Evolutionary conservation across 805 yeast genomes (phyloP).

Genomic region (Kluyveromyces starmeri): DNA sequence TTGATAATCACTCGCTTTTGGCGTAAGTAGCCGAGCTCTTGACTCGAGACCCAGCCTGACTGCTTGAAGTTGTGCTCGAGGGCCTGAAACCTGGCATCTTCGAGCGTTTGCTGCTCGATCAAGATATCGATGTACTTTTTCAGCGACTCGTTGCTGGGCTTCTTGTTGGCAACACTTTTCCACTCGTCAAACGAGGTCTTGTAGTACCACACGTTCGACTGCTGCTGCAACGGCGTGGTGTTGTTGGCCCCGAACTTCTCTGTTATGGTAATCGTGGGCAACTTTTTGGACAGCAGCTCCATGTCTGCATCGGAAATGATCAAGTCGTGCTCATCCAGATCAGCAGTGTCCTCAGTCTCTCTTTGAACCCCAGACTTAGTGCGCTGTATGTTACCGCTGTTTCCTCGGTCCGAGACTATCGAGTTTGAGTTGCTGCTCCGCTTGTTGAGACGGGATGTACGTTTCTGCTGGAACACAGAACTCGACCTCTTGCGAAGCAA

Average conservation of each 20-base stretch:
- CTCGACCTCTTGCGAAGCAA: slow-evolving; percentile 2
- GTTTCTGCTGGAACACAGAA: slow-evolving; percentile 2
- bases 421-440: slow-evolving; percentile 4
- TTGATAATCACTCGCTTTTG: slow-evolving; percentile 22
- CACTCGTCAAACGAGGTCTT: slow-evolving; percentile 10
- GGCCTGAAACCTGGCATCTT: slow-evolving; percentile 21
- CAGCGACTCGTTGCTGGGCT: slow-evolving; percentile 15
- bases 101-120: slow-evolving; percentile 20
- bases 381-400: slow-evolving; percentile 1
- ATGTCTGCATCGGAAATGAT: slow-evolving; percentile 9
- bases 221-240: slow-evolving; percentile 14
- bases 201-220: slow-evolving; percentile 18
- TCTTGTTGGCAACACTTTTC: neutral
- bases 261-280: slow-evolving; percentile 21
- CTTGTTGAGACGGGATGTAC: neutral
- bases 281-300: slow-evolving; percentile 15
- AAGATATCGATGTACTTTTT: slow-evolving; percentile 20
- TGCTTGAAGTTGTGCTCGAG: slow-evolving; percentile 19
- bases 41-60: slow-evolving; percentile 25
- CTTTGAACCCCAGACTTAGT: slow-evolving; percentile 7
- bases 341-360: slow-evolving; percentile 7
- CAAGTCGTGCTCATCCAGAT: slow-evolving; percentile 1
- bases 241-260: slow-evolving; percentile 14
- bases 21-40: slow-evolving; percentile 17
- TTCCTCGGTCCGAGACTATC: neutral